Percentiles rank a stretch among this genome's conserved stretches.
Conservation (phyloP, 257 asterid species). For the Nyctanthes arbortristis region DNA sequence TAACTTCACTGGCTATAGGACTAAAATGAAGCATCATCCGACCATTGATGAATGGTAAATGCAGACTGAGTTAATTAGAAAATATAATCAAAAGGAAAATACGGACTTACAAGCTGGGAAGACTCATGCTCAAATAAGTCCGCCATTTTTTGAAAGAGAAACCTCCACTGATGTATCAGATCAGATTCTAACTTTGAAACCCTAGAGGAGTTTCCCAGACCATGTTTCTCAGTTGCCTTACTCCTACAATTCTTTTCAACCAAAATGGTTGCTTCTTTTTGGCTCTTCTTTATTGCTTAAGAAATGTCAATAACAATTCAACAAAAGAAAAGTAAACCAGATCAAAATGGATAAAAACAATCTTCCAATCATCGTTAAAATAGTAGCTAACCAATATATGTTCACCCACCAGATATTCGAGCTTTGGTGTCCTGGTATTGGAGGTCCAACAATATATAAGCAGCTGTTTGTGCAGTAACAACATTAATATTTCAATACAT, state of each 20-base stretch:
- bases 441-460: slow-evolving; percentile 79
- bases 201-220: slow-evolving; percentile 18
- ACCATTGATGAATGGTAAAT: background rate
- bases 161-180: slow-evolving; percentile 49
- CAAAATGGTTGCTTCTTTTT: slow-evolving; percentile 72
- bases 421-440: slow-evolving; percentile 78
- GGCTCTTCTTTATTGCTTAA: slow-evolving; percentile 65
- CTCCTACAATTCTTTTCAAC: slow-evolving; percentile 51
- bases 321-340: slow-evolving; percentile 8
- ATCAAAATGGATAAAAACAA: slow-evolving; percentile 1
- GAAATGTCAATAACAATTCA: background rate
- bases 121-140: slow-evolving; percentile 35
- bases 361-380: background rate
- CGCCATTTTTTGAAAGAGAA: slow-evolving; percentile 51
- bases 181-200: slow-evolving; percentile 38
- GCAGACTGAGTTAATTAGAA: no score
- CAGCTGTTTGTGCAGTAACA: slow-evolving; percentile 54
- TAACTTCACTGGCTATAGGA: background rate
- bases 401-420: slow-evolving; percentile 62
- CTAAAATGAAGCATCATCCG: background rate
- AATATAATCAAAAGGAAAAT: background rate
- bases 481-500: slow-evolving; percentile 21
- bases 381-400: slow-evolving; percentile 1
- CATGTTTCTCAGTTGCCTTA: slow-evolving; percentile 32
- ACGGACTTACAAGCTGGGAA: slow-evolving; percentile 42